Evolutionary conservation across 345 rosid genomes (phyloP), one percentile per base, ranked within the genome.

Genomic region (Gossypium raimondii): DNA sequence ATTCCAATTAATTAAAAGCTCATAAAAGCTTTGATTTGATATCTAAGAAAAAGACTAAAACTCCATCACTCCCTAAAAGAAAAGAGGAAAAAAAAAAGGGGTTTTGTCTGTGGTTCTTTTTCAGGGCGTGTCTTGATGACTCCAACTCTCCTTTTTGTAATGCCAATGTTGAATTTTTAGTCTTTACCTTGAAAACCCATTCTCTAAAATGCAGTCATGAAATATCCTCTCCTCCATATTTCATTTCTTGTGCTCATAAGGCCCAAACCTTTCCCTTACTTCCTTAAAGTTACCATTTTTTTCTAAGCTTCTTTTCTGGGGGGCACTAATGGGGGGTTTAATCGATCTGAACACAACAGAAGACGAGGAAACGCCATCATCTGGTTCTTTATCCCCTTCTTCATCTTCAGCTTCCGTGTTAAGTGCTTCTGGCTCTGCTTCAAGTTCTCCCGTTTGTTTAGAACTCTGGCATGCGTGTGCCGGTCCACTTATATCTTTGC

Each of bases 381-480:
- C 87, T n/a, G 93, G 85, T 78, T 89, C 92, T 29, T 73, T 90
- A 6, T 84, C 95, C 14, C 84, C 93, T 29, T 86, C 92, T 7
- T 81, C 89, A 10, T 82, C 94, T 10, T 87, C 91, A 16, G 87
- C 90, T 67, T 84, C 94, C 4, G 86, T 76, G 56, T 48, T 82
- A 22, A 83, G 87, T 68, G 85, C 84, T 75, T 76, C 84, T 63
- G 81, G 38, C 16, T 58, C 74, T 27, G 67, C 67, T 78, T 81
- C 89, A 11, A 75, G 80, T 67, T 78, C 92, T 11, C 29, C 73
- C 2, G 91, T 95, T 53, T 95, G 97, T 83, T 75, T 92, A 80
- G 98, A 95, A 87, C 92, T 95, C 16, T 95, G 98, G 98, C 98
- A 95, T 70, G 99, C 99, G 59, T 95, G 99, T 80, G 98, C 99